A percentile compares a stretch with the other conserved stretches of the same genome.
These are phyloP conservation scores for Lenwebbia sp. DNA, from an alignment of 345 rosid species.

Conservation along the genomic window DNA sequence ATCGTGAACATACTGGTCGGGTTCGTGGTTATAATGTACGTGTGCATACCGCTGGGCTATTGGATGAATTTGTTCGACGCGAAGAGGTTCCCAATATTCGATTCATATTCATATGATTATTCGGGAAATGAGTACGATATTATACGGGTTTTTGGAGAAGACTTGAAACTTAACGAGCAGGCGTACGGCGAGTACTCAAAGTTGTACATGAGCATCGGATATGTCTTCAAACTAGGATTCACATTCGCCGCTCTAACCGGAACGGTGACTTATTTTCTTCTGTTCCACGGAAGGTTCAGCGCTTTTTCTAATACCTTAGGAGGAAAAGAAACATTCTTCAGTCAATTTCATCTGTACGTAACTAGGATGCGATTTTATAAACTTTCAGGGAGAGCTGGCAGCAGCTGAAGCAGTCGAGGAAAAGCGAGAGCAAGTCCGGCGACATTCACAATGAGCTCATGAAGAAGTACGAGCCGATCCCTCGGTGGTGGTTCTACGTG, in stretches of 20 bases:
- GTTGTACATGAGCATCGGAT: neutral
- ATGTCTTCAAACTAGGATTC: neutral
- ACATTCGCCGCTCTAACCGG: neutral
- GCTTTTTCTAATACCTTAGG: neutral
- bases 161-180: neutral
- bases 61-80: neutral
- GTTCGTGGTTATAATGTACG: neutral
- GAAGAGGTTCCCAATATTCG: neutral
- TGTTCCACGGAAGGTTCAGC: neutral
- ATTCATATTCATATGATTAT: neutral
- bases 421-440: neutral
- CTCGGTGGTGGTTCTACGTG: slow-evolving; percentile 29
- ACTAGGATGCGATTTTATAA: neutral
- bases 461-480: slow-evolving; percentile 25
- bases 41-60: neutral
- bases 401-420: slow-evolving; percentile 8
- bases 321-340: neutral
- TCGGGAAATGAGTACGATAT: neutral
- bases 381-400: slow-evolving; percentile 6
- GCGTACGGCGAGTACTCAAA: neutral
- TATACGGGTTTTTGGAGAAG: neutral
- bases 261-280: neutral
- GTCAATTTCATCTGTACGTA: neutral
- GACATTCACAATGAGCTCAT: slow-evolving; percentile 32
- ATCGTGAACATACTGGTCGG: slow-evolving; percentile 8